Evolutionary conservation across 371 early-diverging fungal species (phyloP), one percentile per base, ranked within the genome.

Genomic region (Mortierella sp.): DNA sequence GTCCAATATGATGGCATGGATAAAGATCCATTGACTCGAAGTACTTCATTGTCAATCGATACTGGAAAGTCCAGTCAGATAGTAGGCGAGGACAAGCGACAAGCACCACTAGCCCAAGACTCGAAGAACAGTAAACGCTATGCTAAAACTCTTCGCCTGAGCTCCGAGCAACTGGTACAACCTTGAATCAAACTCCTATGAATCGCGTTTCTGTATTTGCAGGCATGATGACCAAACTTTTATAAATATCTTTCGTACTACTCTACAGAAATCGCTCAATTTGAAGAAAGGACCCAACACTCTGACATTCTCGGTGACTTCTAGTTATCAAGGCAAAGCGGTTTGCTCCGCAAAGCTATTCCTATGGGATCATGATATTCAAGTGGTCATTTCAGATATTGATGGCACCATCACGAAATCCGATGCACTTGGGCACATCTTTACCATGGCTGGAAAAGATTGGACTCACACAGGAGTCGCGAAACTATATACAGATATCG

Each of bases 321-420:
- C 94, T 28, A 85, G 88, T 29, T 88, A 92, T 77, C 91, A 94
- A 75, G 91, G 95, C 66, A 91, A 91, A 22, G 92, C 96, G 32
- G 86, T 85, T 34, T 96, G 96, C 73, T 83, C 89, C 15, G 93
- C 96, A 17, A 92, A 93, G 64, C 90, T 98, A 22, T 99, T 95
- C 82, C 87, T 97, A 31, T 99, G 97, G 97, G 87, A 93, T 42
- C 81, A 92, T 69, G 89, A 92, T 71, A 92, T 93, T 47, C 90
- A 96, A 63, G 90, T 99, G 34, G 97, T 99, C 29, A 95, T 99
- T 61, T 97, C 97, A 0, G 99, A 99, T 83, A 96, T 99, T 70
- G 99, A 99, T 83, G 99, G 99, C 49, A 99, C 99, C 0, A 99
- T 99, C 64, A 99, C 99, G 45, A 99, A 99, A 82, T 96, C 97